These are phyloP conservation scores for Pleurotus tuoliensis DNA, from an alignment of 768 basidiomycete genomes.

Conservation along the genomic window DNA sequence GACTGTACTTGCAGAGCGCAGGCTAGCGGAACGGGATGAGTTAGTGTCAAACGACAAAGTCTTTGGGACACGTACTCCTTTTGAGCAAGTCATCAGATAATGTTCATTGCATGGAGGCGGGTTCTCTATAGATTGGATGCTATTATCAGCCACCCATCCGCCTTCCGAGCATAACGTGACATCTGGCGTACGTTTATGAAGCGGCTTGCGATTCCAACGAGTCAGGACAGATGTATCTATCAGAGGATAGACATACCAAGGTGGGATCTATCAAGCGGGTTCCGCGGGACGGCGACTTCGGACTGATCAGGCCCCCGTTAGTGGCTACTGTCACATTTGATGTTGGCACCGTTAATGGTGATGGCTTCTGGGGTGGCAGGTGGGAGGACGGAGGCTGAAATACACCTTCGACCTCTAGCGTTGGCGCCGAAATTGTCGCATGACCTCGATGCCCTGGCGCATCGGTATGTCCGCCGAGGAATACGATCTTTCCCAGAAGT, in stretches of 20 bases:
- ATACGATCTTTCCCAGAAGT: constrained; percentile 61
- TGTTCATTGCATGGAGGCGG: constrained; percentile 85
- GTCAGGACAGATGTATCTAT: constrained; percentile 8
- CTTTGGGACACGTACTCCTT: constrained; percentile 47
- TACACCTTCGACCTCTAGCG: constrained; percentile 40
- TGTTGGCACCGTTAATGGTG: constrained; percentile 43
- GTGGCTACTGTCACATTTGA: constrained; percentile 39
- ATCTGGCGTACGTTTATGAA: constrained; percentile 65
- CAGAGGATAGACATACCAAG: constrained; percentile 39
- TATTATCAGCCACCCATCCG: too few relatives aligned
- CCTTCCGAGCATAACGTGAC: not conserved
- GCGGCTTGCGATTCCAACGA: constrained; percentile 42
- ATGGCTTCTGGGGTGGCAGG: constrained; percentile 34
- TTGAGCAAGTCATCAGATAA: constrained; percentile 80
- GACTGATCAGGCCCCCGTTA: constrained; percentile 63
- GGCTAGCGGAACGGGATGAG: constrained; percentile 28
- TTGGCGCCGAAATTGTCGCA: constrained; percentile 43
- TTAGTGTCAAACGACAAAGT: not conserved
- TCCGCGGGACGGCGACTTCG: constrained; percentile 53
- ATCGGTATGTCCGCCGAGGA: constrained; percentile 48
- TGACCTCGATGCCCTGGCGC: constrained; percentile 41
- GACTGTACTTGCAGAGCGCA: constrained; percentile 77
- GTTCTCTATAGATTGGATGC: constrained; percentile 43
- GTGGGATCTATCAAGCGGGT: constrained; percentile 54
- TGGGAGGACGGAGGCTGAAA: constrained; percentile 39